Conservation (phyloP, 2,329 filamentous ascomycete species). For the Clarireedia sp. region DNA sequence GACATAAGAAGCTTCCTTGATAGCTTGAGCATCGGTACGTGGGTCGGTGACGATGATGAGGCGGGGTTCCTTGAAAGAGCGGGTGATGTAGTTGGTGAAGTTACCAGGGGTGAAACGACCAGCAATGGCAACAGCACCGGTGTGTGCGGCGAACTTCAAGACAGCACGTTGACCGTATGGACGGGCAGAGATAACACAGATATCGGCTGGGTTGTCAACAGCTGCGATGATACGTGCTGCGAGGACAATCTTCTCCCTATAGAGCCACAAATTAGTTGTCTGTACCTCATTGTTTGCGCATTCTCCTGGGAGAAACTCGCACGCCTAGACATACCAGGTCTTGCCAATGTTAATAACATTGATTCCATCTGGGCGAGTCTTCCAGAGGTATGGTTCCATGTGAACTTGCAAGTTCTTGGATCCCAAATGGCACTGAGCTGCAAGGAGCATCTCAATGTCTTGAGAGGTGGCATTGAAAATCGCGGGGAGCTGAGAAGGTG, state of each 20-base stretch:
- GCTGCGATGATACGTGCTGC: slow-evolving; percentile 98
- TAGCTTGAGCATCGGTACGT: slow-evolving; percentile 98
- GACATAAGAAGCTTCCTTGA: slow-evolving; percentile 99
- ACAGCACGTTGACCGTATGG: slow-evolving; percentile 99
- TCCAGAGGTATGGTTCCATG: slow-evolving; percentile 99
- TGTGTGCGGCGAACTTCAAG: slow-evolving; percentile 99
- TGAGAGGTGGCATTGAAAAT: slow-evolving; percentile 92
- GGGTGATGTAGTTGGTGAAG: slow-evolving; percentile 99
- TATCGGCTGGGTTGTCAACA: slow-evolving; percentile 98
- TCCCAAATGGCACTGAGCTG: slow-evolving; percentile 92
- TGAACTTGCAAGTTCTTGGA: slow-evolving; percentile 99
- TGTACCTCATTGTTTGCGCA: slow-evolving; percentile 87
- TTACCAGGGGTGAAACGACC: slow-evolving; percentile 99
- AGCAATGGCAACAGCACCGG: slow-evolving; percentile 93
- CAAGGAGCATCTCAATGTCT: slow-evolving; percentile 99
- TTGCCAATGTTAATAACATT: slow-evolving; percentile 99
- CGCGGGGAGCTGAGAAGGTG: slow-evolving; percentile 86
- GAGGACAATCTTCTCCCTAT: slow-evolving; percentile 98
- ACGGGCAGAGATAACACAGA: slow-evolving; percentile 98
- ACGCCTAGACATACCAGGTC: slow-evolving; percentile 69
- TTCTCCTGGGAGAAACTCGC: neutral
- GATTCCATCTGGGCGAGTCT: slow-evolving; percentile 96
- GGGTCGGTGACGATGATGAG: slow-evolving; percentile 99
- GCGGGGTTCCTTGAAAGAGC: slow-evolving; percentile 99
- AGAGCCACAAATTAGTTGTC: slow-evolving; percentile 80